A percentile compares a stretch with the other conserved stretches of the same genome.
Evolutionary conservation across 2,329 filamentous ascomycete genomes (phyloP).

Genomic region (Claviceps sorghi): DNA sequence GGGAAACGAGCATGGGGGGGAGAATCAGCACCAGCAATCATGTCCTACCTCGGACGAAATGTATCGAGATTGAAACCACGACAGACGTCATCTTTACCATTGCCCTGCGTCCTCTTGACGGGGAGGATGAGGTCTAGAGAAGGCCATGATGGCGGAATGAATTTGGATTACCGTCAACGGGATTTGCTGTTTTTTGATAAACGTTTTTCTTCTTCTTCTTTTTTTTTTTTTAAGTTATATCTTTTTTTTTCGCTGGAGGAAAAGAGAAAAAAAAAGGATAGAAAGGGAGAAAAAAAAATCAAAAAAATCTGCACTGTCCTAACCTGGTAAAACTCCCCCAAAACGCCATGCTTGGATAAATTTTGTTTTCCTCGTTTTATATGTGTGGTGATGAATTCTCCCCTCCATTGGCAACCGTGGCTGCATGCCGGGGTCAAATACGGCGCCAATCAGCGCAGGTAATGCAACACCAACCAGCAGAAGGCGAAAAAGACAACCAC

Average conservation of each 20-base stretch:
- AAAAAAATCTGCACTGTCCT: no score
- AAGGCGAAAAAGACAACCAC: conserved; percentile 79
- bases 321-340: conserved; percentile 2
- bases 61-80: conserved; percentile 48
- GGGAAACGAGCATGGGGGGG: conserved; percentile 63
- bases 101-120: conserved; percentile 34
- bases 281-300: conserved; percentile 2
- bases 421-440: no score
- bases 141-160: neutral
- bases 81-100: conserved; percentile 61
- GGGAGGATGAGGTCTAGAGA: conserved; percentile 17
- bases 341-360: conserved; percentile 7
- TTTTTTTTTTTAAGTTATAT: no score
- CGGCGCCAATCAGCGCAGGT: conserved; percentile 40
- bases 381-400: no score
- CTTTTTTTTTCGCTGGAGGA: no score
- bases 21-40: conserved; percentile 71
- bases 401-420: no score
- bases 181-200: no score
- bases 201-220: no score
- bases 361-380: no score
- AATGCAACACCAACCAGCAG: conserved; percentile 83
- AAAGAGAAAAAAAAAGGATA: neutral
- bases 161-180: no score
- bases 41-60: conserved; percentile 41